Base-by-base conservation (phyloP, 1,284 basidiomycete genomes). In the Salmacisia buchloeana region DNA sequence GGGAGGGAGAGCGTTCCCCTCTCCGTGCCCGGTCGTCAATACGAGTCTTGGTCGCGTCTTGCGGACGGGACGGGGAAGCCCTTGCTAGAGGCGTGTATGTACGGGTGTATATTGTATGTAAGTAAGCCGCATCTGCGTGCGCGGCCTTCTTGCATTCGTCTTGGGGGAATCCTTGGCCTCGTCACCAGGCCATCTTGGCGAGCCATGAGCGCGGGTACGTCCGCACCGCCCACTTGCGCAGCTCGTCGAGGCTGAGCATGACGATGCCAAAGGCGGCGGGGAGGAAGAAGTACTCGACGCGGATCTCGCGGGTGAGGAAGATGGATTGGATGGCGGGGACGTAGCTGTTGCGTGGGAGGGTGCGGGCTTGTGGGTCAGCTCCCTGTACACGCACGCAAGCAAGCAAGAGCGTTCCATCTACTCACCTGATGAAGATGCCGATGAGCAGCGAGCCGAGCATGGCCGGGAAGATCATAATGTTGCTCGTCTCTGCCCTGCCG, bases 301-400 rank as follows among this genome's bases (percentile, higher is more conserved):
- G 81, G 31, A 87, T 83, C 12, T 82, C 82, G 43, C 84, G 80
- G 0, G 85, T 87, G 62, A 83, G 76, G 81, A 87, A 86, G 9
- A 84, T 79, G 21, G 80, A 78, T 74, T 87, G 85, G 82, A 70
- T 52, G 52, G 13, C 60, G 61, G n/a, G 76, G 67, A 66, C 73
- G 60, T 65, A 69, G 63, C 59, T 59, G 31, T 15, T 2, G 43
- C 2, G 41, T 52, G 31, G 85, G 85, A 4, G 54, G 12, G 29
- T 5, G 34, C 23, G 54, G 15, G 33, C n/a, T n/a, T 38, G 23
- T 9, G 33, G 18, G 27, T 38, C 54, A 57, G 33, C 33, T 35
- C 9, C 25, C 1, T 59, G 57, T 7, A 10, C 57, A 13, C 38
- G 25, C 58, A 27, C 49, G 21, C 10, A 60, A 62, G 25, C 33